phyloP scores from a whole-genome alignment of 805 yeast genomes.

The Jamesozyma spencerorum region DNA sequence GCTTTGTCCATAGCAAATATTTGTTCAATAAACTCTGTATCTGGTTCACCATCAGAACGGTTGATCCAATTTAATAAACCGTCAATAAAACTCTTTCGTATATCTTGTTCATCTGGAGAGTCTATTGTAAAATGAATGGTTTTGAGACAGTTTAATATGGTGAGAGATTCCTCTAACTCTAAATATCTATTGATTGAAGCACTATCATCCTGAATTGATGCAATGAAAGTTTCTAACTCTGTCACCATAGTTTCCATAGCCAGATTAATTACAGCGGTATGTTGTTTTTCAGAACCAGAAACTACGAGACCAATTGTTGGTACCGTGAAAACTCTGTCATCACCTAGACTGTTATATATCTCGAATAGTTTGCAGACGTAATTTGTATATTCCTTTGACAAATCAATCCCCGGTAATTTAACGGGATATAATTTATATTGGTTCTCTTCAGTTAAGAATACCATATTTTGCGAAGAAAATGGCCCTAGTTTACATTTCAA shows the following conservation, averaged over 20 bases:
- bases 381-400: constrained; percentile 34
- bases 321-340: constrained; percentile 34
- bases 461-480: constrained; percentile 33
- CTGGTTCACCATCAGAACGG: constrained; percentile 60
- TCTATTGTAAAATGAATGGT: constrained; percentile 35
- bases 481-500: constrained; percentile 42
- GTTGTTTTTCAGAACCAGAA: constrained; percentile 29
- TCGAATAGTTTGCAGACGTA: constrained; percentile 46
- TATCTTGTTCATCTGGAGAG: constrained; percentile 28
- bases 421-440: constrained; percentile 38
- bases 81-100: constrained; percentile 32
- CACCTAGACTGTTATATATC: constrained; percentile 41
- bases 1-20: constrained; percentile 27
- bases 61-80: constrained; percentile 55
- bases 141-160: constrained; percentile 49
- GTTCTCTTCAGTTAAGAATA: constrained; percentile 32
- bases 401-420: constrained; percentile 32
- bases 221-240: constrained; percentile 30
- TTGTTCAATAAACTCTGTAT: constrained; percentile 38
- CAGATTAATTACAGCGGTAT: constrained; percentile 31
- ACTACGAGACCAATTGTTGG: constrained; percentile 35
- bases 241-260: constrained; percentile 29
- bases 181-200: constrained; percentile 22
- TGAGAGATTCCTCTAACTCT: constrained; percentile 38
- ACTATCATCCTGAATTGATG: constrained; percentile 26